Conservation (phyloP, 768 basidiomycete genomes). For the Fomitopsis pulvina region DNA sequence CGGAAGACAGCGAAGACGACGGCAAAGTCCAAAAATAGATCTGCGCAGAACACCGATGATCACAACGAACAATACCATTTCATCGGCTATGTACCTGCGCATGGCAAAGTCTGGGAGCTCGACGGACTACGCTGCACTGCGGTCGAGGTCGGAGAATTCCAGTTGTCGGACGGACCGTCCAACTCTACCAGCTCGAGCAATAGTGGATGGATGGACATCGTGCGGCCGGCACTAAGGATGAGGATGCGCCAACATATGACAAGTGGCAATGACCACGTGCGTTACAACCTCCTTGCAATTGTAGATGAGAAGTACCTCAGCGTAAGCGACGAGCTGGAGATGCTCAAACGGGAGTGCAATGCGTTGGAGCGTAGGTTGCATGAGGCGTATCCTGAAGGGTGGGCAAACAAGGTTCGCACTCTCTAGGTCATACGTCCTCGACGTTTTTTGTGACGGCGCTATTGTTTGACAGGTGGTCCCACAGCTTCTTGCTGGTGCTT, state of each 20-base stretch:
- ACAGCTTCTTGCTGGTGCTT: constrained; percentile 23
- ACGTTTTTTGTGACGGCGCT: neutral
- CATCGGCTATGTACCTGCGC: constrained; percentile 56
- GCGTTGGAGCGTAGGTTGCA: constrained; percentile 40
- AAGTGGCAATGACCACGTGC: constrained; percentile 35
- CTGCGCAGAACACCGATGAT: constrained; percentile 21
- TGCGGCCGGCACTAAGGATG: constrained; percentile 60
- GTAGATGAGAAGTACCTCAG: constrained; percentile 43
- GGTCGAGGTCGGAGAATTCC: constrained; percentile 44
- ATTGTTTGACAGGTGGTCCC: constrained; percentile 32
- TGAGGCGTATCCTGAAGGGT: constrained; percentile 28
- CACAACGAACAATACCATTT: constrained; percentile 53
- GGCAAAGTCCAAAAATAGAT: constrained; percentile 19
- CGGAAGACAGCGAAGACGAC: constrained; percentile 15
- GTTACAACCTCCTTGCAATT: constrained; percentile 56
- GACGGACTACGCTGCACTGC: constrained; percentile 53
- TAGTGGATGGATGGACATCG: constrained; percentile 51
- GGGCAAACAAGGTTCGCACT: constrained; percentile 28
- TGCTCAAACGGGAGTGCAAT: constrained; percentile 40
- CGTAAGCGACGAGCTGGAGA: constrained; percentile 47
- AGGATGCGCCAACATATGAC: constrained; percentile 36
- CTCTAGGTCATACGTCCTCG: neutral
- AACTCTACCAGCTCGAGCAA: neutral
- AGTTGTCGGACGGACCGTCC: constrained; percentile 1
- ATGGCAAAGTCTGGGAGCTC: constrained; percentile 66